phyloP scores from a whole-genome alignment of 306 rosid genomes.

The Lathyrus aphaca region DNA sequence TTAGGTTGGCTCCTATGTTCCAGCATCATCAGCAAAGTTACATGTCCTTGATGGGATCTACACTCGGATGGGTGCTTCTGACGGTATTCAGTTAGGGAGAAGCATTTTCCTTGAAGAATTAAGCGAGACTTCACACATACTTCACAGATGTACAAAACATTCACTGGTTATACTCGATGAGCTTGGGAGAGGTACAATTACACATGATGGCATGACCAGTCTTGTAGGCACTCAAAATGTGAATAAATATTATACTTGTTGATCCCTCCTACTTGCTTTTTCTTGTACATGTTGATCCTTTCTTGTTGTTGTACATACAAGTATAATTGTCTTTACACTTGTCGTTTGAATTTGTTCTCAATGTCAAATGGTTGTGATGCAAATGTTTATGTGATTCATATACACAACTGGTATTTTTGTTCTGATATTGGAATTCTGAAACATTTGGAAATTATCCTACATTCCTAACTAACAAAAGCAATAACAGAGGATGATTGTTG shows the following conservation, averaged over 20 bases:
- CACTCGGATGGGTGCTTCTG: conserved; percentile 98
- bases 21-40: conserved; percentile 81
- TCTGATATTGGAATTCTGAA: conserved; percentile 23
- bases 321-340: too few relatives aligned
- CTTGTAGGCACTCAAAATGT: too few relatives aligned
- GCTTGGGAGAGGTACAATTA: conserved; percentile 98
- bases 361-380: background rate
- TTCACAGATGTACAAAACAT: conserved; percentile 63
- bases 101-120: conserved; percentile 95
- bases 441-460: conserved; percentile 9
- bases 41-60: conserved; percentile 85
- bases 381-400: conserved; percentile 17
- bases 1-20: conserved; percentile 95
- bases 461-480: conserved; percentile 11
- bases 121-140: conserved; percentile 80
- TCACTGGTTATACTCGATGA: conserved; percentile 90
- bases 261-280: too few relatives aligned
- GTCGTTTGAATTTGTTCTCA: background rate
- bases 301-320: too few relatives aligned
- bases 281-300: too few relatives aligned
- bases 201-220: conserved; percentile 94
- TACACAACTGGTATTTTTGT: background rate
- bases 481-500: too few relatives aligned
- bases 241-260: too few relatives aligned
- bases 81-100: conserved; percentile 89